Evolutionary conservation across 2,329 filamentous ascomycete genomes (phyloP).

Genomic region (Sordariomycetes sp.): DNA sequence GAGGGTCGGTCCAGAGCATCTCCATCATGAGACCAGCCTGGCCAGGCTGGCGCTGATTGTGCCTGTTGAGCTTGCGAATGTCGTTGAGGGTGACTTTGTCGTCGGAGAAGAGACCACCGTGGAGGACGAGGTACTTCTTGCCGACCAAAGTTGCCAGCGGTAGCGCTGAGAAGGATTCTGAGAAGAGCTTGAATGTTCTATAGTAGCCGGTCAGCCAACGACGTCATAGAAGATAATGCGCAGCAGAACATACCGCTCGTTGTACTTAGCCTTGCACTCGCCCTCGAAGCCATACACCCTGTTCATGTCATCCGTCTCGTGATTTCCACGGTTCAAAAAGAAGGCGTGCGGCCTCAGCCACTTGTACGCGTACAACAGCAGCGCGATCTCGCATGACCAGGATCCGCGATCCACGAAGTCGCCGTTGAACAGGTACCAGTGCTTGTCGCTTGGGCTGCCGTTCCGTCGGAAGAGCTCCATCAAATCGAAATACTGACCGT

Average conservation of each 20-base stretch:
- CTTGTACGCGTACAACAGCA: slow-evolving; percentile 93
- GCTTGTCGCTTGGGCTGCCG: slow-evolving; percentile 73
- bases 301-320: slow-evolving; percentile 99
- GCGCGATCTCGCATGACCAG: slow-evolving; percentile 95
- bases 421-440: slow-evolving; percentile 95
- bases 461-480: slow-evolving; percentile 94
- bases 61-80: slow-evolving; percentile 84
- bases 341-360: slow-evolving; percentile 82
- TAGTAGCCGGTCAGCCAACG: slow-evolving; percentile 4
- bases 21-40: slow-evolving; percentile 99
- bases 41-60: slow-evolving; percentile 85
- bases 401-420: slow-evolving; percentile 97
- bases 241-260: slow-evolving; percentile 54
- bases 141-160: slow-evolving; percentile 89
- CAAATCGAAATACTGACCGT: slow-evolving; percentile 96
- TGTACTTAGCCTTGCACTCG: slow-evolving; percentile 97
- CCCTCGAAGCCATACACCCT: slow-evolving; percentile 96
- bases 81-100: slow-evolving; percentile 89
- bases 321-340: slow-evolving; percentile 96
- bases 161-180: slow-evolving; percentile 91
- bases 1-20: slow-evolving; percentile 98
- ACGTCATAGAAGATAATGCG: not conserved
- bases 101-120: slow-evolving; percentile 92
- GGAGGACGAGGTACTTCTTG: slow-evolving; percentile 82
- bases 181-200: slow-evolving; percentile 91